Percentiles rank a stretch among this genome's conserved stretches.
These are phyloP conservation scores for Colletotrichum destructivum DNA, from an alignment of 2,329 filamentous ascomycete species.

Conservation along the genomic window DNA sequence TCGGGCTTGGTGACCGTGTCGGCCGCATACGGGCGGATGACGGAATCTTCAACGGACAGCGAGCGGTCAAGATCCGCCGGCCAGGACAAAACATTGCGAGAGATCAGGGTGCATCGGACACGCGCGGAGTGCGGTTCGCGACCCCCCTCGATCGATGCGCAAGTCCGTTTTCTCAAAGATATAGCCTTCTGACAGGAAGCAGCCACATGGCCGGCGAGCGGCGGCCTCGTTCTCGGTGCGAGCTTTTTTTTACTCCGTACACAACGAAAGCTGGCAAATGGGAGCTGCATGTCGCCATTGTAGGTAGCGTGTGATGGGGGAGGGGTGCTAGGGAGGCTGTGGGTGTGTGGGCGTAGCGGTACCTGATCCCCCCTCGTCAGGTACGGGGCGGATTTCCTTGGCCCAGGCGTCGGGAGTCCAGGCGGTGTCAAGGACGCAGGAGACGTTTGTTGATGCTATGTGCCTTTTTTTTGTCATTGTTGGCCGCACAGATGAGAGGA, in stretches of 20 bases:
- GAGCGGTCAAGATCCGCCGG: no score
- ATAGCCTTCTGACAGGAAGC: conserved; percentile 24
- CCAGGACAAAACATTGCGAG: not conserved
- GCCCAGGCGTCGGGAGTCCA: conserved; percentile 10
- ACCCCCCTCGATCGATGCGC: no score
- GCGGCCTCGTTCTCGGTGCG: conserved; percentile 19
- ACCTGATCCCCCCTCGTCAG: not conserved
- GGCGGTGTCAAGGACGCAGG: conserved; percentile 14
- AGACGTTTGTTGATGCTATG: not conserved
- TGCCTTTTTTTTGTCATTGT: not conserved
- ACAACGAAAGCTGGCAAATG: conserved; percentile 12
- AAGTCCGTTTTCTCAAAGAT: no score
- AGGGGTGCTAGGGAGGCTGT: not conserved
- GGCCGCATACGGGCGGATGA: not conserved
- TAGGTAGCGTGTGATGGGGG: not conserved
- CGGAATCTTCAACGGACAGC: not conserved
- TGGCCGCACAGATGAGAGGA: not conserved
- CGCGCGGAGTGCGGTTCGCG: conserved; percentile 7
- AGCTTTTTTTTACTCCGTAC: not conserved
- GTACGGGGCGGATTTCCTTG: not conserved
- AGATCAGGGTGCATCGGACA: not conserved
- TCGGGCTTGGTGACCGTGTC: no score
- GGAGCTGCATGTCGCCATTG: conserved; percentile 29
- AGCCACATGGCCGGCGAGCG: not conserved
- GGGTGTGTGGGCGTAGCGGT: conserved; percentile 1